Conservation (phyloP, 2,329 filamentous ascomycete genomes). For the Thielaviopsis populi region DNA sequence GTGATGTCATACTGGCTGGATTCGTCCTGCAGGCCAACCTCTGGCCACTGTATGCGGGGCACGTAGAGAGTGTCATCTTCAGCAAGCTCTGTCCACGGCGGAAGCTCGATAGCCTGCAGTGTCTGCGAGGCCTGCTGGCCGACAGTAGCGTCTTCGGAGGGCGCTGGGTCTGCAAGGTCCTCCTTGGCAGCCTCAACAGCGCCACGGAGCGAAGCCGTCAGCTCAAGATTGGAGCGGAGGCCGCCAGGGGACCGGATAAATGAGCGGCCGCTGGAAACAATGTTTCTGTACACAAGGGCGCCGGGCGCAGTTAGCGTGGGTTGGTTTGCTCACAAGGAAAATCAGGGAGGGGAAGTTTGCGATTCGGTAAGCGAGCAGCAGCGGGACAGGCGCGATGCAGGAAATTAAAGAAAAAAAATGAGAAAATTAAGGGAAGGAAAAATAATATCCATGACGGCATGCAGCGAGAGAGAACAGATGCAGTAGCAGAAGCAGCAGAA, state of each 20-base stretch:
- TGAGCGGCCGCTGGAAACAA: slow-evolving; percentile 70
- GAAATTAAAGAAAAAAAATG: not conserved
- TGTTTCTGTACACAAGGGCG: slow-evolving; percentile 36
- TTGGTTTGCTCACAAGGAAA: slow-evolving; percentile 17
- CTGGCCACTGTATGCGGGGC: slow-evolving; percentile 59
- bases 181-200: slow-evolving; percentile 66
- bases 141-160: not conserved
- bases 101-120: slow-evolving; percentile 21
- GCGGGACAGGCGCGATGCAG: not conserved
- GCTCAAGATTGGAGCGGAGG: slow-evolving; percentile 81
- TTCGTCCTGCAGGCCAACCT: slow-evolving; percentile 63
- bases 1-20: slow-evolving; percentile 81
- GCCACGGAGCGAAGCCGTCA: slow-evolving; percentile 72
- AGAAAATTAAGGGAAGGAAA: not conserved
- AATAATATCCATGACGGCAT: not conserved
- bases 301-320: not conserved
- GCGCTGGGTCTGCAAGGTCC: slow-evolving; percentile 29
- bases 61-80: slow-evolving; percentile 49
- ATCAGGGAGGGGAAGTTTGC: not conserved
- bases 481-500: too few relatives aligned
- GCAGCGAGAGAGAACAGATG: not conserved
- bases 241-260: slow-evolving; percentile 65
- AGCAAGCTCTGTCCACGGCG: slow-evolving; percentile 54
- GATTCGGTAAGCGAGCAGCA: not conserved
- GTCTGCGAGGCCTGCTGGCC: slow-evolving; percentile 20